Evolutionary conservation across 768 basidiomycete genomes (phyloP), one percentile per base, ranked within the genome.

Genomic region (Leucogyrophana mollusca): DNA sequence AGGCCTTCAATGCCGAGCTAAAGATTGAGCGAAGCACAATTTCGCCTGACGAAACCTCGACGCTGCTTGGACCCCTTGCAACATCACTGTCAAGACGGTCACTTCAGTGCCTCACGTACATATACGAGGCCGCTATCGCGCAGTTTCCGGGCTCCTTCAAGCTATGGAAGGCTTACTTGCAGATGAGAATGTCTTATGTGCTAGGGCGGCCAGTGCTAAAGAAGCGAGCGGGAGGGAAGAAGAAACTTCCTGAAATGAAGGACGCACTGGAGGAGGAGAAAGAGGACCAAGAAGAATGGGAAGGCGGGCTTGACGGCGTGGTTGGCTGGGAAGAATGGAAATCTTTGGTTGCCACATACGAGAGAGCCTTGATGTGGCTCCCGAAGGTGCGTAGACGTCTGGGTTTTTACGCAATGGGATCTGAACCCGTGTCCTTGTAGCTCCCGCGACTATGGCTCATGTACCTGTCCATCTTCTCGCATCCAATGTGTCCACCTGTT

Each of bases 291-390:
- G 84, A 91, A 60, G 74, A 87, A 54, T 98, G 94, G 92, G 82
- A 90, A 39, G 84, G 81, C 5, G 86, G 89, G 14, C 68, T 98
- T 40, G 90, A 98, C 60, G 83, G 86, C 2, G 73, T 94, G 5
- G 76, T 96, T n/a, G 96, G 95, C 4, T 96, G 87, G 84, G 85
- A 90, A 54, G 96, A 99, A 66, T 99, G 96, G 96, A 91, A 81
- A 60, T 70, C 82, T 13, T 78, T 99, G 10, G 76, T 95, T 14
- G 88, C 92, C 8, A 80, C 82, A 0, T 95, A 92, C 61, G 96
- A 99, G 61, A 80, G 96, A 49, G 90, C 91, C 47, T 71, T 99
- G 33, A 91, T 91, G 84, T 98, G 93, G 88, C 66, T 97, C 40
- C 92, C 94, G 45, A 89, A 83, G 64, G 94, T 93, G 58, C 53